Percentiles rank a stretch among this genome's conserved stretches.
Conservation (phyloP, 2,329 filamentous ascomycete genomes). For the Apiospora pterosperma region DNA sequence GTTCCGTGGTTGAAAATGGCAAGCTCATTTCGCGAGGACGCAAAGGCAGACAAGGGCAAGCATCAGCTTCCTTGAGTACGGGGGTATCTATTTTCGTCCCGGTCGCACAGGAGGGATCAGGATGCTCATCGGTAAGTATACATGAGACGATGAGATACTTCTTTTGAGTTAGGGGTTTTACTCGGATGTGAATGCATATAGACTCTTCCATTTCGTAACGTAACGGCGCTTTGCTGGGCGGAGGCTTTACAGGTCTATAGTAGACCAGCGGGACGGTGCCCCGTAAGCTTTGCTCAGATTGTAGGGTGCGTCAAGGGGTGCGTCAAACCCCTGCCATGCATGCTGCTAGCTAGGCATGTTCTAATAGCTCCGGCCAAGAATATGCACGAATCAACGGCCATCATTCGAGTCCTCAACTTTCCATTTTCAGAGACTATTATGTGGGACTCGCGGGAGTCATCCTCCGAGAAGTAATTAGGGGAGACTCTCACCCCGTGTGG, state of each 20-base stretch:
- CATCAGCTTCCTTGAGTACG: too few relatives aligned
- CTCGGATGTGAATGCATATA: background rate
- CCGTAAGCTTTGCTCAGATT: too few relatives aligned
- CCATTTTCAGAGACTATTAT: background rate
- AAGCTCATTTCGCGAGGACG: background rate
- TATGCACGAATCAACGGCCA: background rate
- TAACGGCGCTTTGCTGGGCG: too few relatives aligned
- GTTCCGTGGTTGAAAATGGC: background rate
- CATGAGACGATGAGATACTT: background rate
- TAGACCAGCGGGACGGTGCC: background rate
- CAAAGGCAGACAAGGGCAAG: too few relatives aligned
- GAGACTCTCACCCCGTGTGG: too few relatives aligned
- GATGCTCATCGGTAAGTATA: background rate
- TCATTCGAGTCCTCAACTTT: background rate
- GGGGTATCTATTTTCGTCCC: background rate
- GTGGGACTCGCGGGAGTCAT: background rate
- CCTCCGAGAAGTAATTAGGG: background rate
- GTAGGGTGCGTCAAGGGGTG: too few relatives aligned
- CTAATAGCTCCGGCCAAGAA: background rate
- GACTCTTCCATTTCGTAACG: background rate
- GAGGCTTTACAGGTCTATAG: too few relatives aligned
- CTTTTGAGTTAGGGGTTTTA: background rate
- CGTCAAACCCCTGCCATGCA: background rate
- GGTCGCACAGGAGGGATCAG: background rate
- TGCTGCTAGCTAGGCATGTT: background rate